Evolutionary conservation across 2,329 filamentous ascomycete species (phyloP).

Genomic region (Colletotrichum chlorophyti): DNA sequence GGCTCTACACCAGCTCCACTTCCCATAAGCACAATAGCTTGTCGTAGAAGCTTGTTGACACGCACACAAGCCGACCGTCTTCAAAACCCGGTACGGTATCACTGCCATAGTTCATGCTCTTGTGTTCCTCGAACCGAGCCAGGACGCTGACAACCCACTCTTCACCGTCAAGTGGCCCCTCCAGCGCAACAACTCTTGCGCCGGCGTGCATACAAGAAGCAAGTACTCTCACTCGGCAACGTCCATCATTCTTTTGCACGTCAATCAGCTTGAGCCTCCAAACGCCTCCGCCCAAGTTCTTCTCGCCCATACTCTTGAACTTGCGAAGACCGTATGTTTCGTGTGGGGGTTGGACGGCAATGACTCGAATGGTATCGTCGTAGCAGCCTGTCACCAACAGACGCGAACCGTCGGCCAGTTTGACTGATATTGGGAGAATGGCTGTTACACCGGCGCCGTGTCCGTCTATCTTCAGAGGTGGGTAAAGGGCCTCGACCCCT

Average conservation of each 20-base stretch:
- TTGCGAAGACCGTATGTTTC: conserved; percentile 48
- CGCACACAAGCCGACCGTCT: conserved; percentile 47
- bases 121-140: conserved; percentile 80
- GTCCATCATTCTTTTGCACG: conserved; percentile 32
- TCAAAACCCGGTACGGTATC: conserved; percentile 62
- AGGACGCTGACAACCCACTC: conserved; percentile 69
- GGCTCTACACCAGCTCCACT: neutral
- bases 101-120: conserved; percentile 95
- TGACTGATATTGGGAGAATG: conserved; percentile 72
- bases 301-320: conserved; percentile 64
- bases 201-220: conserved; percentile 96
- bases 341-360: conserved; percentile 54
- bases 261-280: conserved; percentile 79
- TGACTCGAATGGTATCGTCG: conserved; percentile 81
- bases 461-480: conserved; percentile 34
- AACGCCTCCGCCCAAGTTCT: conserved; percentile 79
- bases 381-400: conserved; percentile 88
- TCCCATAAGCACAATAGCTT: conserved; percentile 73
- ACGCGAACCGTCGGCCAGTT: conserved; percentile 49
- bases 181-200: conserved; percentile 65
- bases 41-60: conserved; percentile 83
- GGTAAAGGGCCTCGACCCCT: conserved; percentile 23
- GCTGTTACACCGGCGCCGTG: conserved; percentile 88
- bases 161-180: conserved; percentile 40
- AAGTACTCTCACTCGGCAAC: conserved; percentile 58